Conservation (phyloP, 1,284 basidiomycete species). For the Microbotryum violaceum region DNA sequence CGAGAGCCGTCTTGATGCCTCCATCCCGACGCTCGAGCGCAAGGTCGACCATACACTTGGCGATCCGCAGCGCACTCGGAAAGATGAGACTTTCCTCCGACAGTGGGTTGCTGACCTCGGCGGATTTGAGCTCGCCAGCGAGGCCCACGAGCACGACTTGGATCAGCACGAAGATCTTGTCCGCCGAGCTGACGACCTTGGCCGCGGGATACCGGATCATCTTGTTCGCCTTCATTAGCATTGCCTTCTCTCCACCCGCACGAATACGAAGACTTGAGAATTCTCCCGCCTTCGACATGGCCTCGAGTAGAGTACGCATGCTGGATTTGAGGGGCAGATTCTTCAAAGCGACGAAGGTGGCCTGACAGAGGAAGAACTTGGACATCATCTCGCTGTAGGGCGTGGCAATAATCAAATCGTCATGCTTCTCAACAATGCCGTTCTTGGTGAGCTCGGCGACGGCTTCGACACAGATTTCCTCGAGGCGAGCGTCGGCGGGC, state of each 20-base stretch:
- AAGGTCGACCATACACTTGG: slow-evolving; percentile 33
- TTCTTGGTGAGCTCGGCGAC: slow-evolving; percentile 27
- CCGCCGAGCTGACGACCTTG: slow-evolving; percentile 24
- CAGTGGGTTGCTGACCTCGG: slow-evolving; percentile 20
- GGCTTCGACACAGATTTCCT: slow-evolving; percentile 30
- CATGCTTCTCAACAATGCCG: slow-evolving; percentile 23
- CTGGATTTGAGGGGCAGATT: slow-evolving; percentile 16
- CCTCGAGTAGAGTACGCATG: slow-evolving; percentile 30
- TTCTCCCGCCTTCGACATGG: slow-evolving; percentile 37
- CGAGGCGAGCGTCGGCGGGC: slow-evolving; percentile 28
- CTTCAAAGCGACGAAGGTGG: slow-evolving; percentile 30
- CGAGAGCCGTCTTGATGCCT: slow-evolving; percentile 19
- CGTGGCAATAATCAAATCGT: slow-evolving; percentile 8
- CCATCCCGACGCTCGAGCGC: slow-evolving; percentile 26
- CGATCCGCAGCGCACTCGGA: slow-evolving; percentile 24
- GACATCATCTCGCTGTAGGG: slow-evolving; percentile 33
- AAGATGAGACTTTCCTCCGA: slow-evolving; percentile 24
- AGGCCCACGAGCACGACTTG: slow-evolving; percentile 28
- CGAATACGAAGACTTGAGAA: slow-evolving; percentile 36
- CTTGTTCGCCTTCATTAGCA: slow-evolving; percentile 25
- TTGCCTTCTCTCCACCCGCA: slow-evolving; percentile 39
- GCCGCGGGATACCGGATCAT: slow-evolving; percentile 24
- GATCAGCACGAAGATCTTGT: slow-evolving; percentile 23
- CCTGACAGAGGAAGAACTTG: slow-evolving; percentile 26
- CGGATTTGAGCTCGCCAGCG: slow-evolving; percentile 26